Base-by-base conservation (phyloP, 139 green algal species). In the Micromonas pusilla region DNA sequence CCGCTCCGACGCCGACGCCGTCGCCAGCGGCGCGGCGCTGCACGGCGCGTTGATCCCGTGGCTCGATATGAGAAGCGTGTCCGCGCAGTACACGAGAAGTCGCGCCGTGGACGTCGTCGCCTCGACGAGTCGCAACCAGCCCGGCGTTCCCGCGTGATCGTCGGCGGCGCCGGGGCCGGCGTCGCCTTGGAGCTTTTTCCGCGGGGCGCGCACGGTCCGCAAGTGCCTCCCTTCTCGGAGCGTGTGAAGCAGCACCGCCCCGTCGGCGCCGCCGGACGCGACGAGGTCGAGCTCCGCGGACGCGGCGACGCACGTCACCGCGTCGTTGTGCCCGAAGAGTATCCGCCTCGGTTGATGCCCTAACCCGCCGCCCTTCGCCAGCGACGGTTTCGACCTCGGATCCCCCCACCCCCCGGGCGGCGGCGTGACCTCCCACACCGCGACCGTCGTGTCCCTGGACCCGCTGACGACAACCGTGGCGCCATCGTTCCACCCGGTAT, bases 241-340 rank as follows among this genome's bases (percentile, higher is more conserved):
- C 38, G 83, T 86, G 85, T 93, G 88, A 30, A 93, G 77, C 31
- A 91, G 68, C 34, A 87, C 13, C 1, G 79, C 77, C 33, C 83
- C 87, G 45, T 90, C 86, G 23, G 75, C 70, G 30, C 36, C 71
- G 21, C 75, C 75, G n/a, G 52, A 79, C 13, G 67, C 75, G 0
- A 91, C 81, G 21, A 93, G 63, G 78, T 92, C 88, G 25, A 93
- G 84, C 38, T 86, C 76, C 2, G 83, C 53, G 74, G 66, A 80
- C 38, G 90, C 75, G 0, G 85, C 83, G 30, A 92, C 62, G 76
- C 80, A 89, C 0, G 67, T 80, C 5, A 93, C 86, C 0, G 79
- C 80, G 38, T 88, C 85, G 0, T 80, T 57, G 73, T 93, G 89
- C 2, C 88, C 89, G 23, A 83, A 83, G 80, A 91, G 82, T 23